phyloP scores from a whole-genome alignment of 2,329 filamentous ascomycete genomes.

The Amauroascus verrucosus region DNA sequence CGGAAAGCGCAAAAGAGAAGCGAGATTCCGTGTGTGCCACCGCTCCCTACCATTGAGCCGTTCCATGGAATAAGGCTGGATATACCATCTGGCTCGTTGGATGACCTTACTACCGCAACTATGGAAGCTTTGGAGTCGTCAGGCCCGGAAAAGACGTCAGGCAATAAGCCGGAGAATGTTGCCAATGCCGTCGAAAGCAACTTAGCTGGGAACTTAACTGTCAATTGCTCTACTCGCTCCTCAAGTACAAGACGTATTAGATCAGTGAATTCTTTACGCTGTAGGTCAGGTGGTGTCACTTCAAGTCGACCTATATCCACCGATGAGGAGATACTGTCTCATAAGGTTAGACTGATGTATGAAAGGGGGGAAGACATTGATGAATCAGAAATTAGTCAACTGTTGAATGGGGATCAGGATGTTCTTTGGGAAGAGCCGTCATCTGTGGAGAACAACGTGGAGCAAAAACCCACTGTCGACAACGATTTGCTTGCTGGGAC shows the following conservation, averaged over 20 bases:
- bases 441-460: slow-evolving; percentile 24
- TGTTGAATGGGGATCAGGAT: slow-evolving; percentile 31
- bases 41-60: slow-evolving; percentile 17
- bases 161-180: background rate
- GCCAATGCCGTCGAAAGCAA: background rate
- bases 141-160: background rate
- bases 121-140: slow-evolving; percentile 24
- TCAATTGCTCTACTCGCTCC: slow-evolving; percentile 17
- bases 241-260: slow-evolving; percentile 23
- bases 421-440: slow-evolving; percentile 33
- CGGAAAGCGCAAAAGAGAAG: slow-evolving; percentile 18
- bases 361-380: slow-evolving; percentile 47
- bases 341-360: slow-evolving; percentile 55
- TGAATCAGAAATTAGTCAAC: slow-evolving; percentile 31
- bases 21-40: slow-evolving; percentile 25
- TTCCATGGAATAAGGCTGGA: slow-evolving; percentile 45
- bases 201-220: background rate
- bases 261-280: slow-evolving; percentile 30
- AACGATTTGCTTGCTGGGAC: slow-evolving; percentile 24
- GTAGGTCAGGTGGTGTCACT: slow-evolving; percentile 27
- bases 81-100: slow-evolving; percentile 46
- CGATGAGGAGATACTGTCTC: slow-evolving; percentile 53
- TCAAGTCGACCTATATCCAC: slow-evolving; percentile 47
- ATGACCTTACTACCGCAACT: slow-evolving; percentile 42
- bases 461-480: slow-evolving; percentile 20